These are phyloP conservation scores for Hemisphaericaspora lyxosophila DNA, from an alignment of 1,139 yeast species.

Conservation along the genomic window DNA sequence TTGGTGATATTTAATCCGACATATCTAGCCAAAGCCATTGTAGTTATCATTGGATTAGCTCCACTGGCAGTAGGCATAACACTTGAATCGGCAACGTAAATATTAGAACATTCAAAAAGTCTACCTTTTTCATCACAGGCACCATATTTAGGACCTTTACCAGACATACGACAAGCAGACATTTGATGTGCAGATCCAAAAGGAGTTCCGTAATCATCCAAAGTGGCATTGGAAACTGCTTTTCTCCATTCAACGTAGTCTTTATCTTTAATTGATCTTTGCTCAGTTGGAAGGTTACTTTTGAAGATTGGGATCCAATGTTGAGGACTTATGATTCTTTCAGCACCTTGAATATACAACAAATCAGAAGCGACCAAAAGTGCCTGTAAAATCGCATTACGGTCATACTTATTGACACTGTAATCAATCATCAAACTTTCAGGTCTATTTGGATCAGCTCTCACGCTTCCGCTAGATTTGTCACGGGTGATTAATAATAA, in stretches of 20 bases:
- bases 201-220: constrained; percentile 30
- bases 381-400: constrained; percentile 42
- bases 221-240: constrained; percentile 25
- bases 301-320: constrained; percentile 40
- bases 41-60: constrained; percentile 53
- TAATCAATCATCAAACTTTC: constrained; percentile 42
- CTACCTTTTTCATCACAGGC: constrained; percentile 52
- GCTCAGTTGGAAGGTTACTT: constrained; percentile 38
- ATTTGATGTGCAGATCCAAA: constrained; percentile 64
- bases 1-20: constrained; percentile 35
- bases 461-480: constrained; percentile 42
- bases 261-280: constrained; percentile 41
- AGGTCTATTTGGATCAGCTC: constrained; percentile 36
- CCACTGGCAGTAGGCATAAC: constrained; percentile 61
- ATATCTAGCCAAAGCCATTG: constrained; percentile 43
- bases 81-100: constrained; percentile 59
- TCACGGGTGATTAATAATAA: constrained; percentile 54
- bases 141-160: constrained; percentile 47
- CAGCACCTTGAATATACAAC: constrained; percentile 53
- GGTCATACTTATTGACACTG: constrained; percentile 41
- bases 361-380: constrained; percentile 46
- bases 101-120: constrained; percentile 52
- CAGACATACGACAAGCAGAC: constrained; percentile 57
- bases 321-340: constrained; percentile 43
- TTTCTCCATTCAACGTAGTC: constrained; percentile 51